Base-by-base conservation (phyloP, 495 filamentous ascomycete species). In the Cercophora sp. region DNA sequence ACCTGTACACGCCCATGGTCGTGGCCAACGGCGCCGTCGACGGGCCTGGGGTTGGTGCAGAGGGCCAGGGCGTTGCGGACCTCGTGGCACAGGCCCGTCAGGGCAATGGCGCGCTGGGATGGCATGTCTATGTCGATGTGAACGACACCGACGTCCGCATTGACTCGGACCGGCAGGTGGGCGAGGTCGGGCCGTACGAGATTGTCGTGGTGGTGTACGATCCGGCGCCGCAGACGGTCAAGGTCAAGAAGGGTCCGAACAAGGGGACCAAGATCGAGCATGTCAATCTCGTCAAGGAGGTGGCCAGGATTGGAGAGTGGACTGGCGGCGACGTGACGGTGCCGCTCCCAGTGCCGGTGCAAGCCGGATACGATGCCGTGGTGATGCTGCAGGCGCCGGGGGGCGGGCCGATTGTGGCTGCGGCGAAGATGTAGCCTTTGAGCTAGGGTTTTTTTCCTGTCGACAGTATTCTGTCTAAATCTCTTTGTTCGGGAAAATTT, bases 221-320 rank as follows among this genome's bases (percentile, higher is more conserved):
- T 25, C 31, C 51, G 5, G 22, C 25, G 44, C 35, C 26, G 16
- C 41, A 56, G 42, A 46, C 18, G 36, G 56, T 62, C 39, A 55
- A 62, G 56, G 45, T 56, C 15, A 39, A 43, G 32, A 59, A 51
- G 47, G 59, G 59, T 9, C 24, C 52, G 36, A 62, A 62, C 51
- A 59, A 51, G 37, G 59, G 56, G 18, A 56, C 48, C 44, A 58
- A 54, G 37, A 24, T 62, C 19, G 35, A 48, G 31, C 52, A 59
- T 42, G 22, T 42, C 18, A 56, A 62, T 45, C 24, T 59, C 25
- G 59, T 62, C 18, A 43, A 29, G 26, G 47, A 51, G 4, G 26
- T 56, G 9, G 31, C 22, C 19, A 52, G 50, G 43, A 50, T 62
- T 41, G 59, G 56, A 4, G 52, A 62, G 20, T 62, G 59, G 59